Conservation (phyloP, 306 rosid genomes). For the Quillaja saponaria region DNA sequence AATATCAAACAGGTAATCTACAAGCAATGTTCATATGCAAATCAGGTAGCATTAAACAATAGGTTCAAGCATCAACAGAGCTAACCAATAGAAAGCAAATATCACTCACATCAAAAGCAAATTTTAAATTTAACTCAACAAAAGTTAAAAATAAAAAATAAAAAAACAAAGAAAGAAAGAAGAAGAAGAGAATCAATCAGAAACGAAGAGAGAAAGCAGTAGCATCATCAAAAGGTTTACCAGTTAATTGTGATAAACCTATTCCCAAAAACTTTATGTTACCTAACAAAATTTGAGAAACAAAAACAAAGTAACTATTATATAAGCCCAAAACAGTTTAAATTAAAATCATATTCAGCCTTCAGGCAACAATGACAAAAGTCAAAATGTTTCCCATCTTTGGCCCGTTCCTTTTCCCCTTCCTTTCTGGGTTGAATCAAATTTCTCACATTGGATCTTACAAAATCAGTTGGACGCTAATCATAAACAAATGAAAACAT, state of each 20-base stretch:
- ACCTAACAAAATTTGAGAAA: too few relatives aligned
- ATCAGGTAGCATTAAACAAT: not conserved
- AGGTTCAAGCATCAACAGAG: constrained; percentile 30
- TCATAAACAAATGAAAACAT: constrained; percentile 19
- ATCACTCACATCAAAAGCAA: not conserved
- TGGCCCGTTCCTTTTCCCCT: constrained; percentile 7
- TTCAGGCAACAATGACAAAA: constrained; percentile 10
- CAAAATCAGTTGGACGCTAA: constrained; percentile 17
- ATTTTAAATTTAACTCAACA: too few relatives aligned
- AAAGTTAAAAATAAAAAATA: too few relatives aligned
- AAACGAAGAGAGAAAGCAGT: not conserved
- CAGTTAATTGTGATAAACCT: not conserved
- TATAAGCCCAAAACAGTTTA: constrained; percentile 2
- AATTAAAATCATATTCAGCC: constrained; percentile 6
- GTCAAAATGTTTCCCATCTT: constrained; percentile 15
- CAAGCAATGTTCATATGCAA: constrained; percentile 16
- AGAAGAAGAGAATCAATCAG: constrained; percentile 18
- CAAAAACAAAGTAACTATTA: too few relatives aligned
- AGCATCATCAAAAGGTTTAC: not conserved
- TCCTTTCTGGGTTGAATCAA: not conserved
- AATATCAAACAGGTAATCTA: constrained; percentile 40
- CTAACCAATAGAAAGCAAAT: constrained; percentile 23
- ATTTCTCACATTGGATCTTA: constrained; percentile 36
- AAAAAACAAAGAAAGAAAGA: not conserved
- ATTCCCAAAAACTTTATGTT: not conserved